Evolutionary conservation across 495 filamentous ascomycete species (phyloP).

Genomic region (Hypoxylon perforatum): DNA sequence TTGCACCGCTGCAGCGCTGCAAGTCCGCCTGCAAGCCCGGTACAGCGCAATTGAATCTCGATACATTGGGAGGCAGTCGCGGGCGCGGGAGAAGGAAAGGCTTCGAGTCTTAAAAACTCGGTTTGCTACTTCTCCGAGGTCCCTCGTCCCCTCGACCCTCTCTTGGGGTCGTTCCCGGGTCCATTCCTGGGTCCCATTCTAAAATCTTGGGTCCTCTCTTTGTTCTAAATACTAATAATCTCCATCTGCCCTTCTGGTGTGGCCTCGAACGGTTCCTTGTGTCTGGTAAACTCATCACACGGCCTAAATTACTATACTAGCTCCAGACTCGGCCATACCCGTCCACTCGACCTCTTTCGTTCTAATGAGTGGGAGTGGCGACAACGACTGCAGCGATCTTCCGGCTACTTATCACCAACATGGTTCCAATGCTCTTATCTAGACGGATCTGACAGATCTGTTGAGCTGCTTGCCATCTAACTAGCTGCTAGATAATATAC

Average conservation of each 20-base stretch:
- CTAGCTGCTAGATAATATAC: slow-evolving; percentile 10
- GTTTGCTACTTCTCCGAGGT: slow-evolving; percentile 26
- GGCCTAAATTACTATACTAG: slow-evolving; percentile 10
- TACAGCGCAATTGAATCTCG: neutral
- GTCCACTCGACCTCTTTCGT: slow-evolving; percentile 3
- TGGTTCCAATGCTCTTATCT: slow-evolving; percentile 21
- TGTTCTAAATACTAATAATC: slow-evolving; percentile 3
- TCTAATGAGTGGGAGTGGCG: slow-evolving; percentile 35
- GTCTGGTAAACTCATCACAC: slow-evolving; percentile 24
- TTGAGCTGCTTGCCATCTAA: slow-evolving; percentile 13
- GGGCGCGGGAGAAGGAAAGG: slow-evolving; percentile 9
- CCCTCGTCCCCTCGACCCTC: too few species aligned
- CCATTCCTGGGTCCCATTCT: neutral
- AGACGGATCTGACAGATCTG: slow-evolving; percentile 29
- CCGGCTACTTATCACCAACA: slow-evolving; percentile 25
- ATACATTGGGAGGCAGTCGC: neutral
- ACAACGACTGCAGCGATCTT: slow-evolving; percentile 21
- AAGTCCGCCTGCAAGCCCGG: too few species aligned
- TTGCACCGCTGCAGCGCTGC: too few species aligned
- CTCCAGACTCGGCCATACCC: slow-evolving; percentile 4
- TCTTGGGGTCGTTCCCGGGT: neutral
- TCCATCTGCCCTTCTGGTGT: slow-evolving; percentile 11
- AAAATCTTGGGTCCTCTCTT: slow-evolving; percentile 10
- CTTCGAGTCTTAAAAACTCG: slow-evolving; percentile 13
- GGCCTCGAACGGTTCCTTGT: slow-evolving; percentile 22